Evolutionary conservation across 2,329 filamentous ascomycete genomes (phyloP).

Genomic region (Elsinoe ampelina): DNA sequence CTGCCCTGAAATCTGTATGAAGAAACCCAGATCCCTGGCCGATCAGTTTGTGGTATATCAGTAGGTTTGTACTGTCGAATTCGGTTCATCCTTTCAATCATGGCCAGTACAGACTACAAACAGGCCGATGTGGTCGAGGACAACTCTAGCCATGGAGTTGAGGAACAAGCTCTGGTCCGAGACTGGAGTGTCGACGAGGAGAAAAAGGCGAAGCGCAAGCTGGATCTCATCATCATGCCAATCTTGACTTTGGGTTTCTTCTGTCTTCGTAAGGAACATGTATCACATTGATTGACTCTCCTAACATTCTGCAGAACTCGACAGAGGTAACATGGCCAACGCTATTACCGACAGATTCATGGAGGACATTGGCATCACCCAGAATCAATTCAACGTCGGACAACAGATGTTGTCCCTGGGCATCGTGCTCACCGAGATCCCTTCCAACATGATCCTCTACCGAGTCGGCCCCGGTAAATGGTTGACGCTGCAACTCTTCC

Average conservation of each 20-base stretch:
- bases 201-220: constrained; percentile 24
- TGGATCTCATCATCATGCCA: constrained; percentile 27
- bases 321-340: constrained; percentile 26
- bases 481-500: constrained; percentile 32
- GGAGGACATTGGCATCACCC: constrained; percentile 25
- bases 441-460: constrained; percentile 26
- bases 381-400: constrained; percentile 27
- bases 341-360: constrained; percentile 26
- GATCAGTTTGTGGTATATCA: background rate
- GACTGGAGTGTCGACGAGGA: constrained; percentile 25
- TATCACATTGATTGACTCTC: background rate
- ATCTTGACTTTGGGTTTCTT: constrained; percentile 27
- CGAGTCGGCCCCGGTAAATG: constrained; percentile 31
- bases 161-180: background rate
- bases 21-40: background rate
- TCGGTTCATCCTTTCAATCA: background rate
- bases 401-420: constrained; percentile 28
- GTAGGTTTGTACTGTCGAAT: background rate
- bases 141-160: background rate
- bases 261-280: constrained; percentile 21
- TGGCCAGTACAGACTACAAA: constrained; percentile 5
- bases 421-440: constrained; percentile 27
- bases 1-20: constrained; percentile 1
- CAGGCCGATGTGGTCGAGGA: background rate
- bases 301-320: constrained; percentile 20